Evolutionary conservation across 2,329 filamentous ascomycete species (phyloP), one percentile per base, ranked within the genome.

Genomic region (Fusarium compactum): DNA sequence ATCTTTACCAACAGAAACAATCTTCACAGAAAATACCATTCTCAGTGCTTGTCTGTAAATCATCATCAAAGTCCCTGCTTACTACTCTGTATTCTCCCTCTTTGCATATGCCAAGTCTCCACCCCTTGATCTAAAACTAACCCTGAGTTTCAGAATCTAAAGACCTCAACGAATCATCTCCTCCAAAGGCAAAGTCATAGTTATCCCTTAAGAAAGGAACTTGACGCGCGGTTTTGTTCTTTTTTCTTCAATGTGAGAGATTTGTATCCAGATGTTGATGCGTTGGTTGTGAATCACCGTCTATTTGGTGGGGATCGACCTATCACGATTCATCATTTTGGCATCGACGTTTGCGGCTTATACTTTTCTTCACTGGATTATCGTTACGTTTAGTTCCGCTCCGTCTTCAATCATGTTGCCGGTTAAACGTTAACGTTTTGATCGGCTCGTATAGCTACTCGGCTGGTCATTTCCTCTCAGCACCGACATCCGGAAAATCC

Each of bases 81-180:
- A 24, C 20, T 65, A 66, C 56, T 57, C 45, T 38, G 47, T 34
- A 18, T 38, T n/a, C 6, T 51, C 47, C 11, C 48, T 54, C 43
- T 30, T 52, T 18, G 16, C 55, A 32, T 27, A 52, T 48, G 58
- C 62, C 57, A 56, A 63, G 58, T 62, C 48, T 46, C 60, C n/a
- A 34, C 38, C 65, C 65, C 70, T 63, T 73, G 66, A 54, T 38
- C 46, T 61, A 59, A 71, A 71, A 62, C 69, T 25, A 25, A 62
- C 59, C 58, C 67, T 57, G 58, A 69, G 73, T 74, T 74, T 74
- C 73, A 74, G 73, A 74, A 29, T 25, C 45, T 34, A 41, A 69
- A 18, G 70, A 54, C 34, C 58, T 65, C 44, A 30, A 65, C 63
- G 52, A 74, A 69, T 45, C 70, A 62, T 62, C 38, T 58, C 41